These are phyloP conservation scores for Plantago rigida DNA, from an alignment of 305 asterid species.

Conservation along the genomic window DNA sequence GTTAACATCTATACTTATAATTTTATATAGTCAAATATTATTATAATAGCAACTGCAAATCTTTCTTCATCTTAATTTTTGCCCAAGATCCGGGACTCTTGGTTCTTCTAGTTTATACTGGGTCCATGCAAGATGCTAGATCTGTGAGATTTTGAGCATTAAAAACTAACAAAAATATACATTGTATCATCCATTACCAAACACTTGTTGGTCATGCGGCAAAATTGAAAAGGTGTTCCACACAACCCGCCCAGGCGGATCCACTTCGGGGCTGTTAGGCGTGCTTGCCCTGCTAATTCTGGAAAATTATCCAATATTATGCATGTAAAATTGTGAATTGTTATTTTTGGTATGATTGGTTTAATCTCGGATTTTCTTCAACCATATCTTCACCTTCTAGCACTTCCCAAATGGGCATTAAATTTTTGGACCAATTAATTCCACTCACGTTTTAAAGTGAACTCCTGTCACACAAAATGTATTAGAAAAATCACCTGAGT, in stretches of 20 bases:
- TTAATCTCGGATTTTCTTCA: not conserved
- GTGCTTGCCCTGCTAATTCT: not conserved
- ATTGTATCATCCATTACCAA: not conserved
- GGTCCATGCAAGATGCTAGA: not conserved
- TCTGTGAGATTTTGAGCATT: not conserved
- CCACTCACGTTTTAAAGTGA: not conserved
- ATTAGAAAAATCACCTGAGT: too few relatives aligned
- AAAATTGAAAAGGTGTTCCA: not conserved
- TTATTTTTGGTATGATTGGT: too few relatives aligned
- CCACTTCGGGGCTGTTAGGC: not conserved
- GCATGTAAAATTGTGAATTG: not conserved
- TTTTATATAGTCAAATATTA: too few relatives aligned
- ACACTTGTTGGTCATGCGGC: not conserved
- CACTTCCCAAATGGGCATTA: not conserved
- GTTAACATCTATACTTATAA: not conserved
- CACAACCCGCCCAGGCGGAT: not conserved
- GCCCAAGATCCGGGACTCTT: slow-evolving; percentile 1
- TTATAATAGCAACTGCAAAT: not conserved
- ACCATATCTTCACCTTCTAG: too few relatives aligned
- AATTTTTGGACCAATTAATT: not conserved
- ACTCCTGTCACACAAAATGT: not conserved
- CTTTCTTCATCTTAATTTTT: not conserved
- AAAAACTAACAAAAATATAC: not conserved
- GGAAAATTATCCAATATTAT: not conserved
- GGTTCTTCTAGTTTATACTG: slow-evolving; percentile 1